Evolutionary conservation across 2,329 filamentous ascomycete genomes (phyloP).

Genomic region (Colletotrichum sublineola): DNA sequence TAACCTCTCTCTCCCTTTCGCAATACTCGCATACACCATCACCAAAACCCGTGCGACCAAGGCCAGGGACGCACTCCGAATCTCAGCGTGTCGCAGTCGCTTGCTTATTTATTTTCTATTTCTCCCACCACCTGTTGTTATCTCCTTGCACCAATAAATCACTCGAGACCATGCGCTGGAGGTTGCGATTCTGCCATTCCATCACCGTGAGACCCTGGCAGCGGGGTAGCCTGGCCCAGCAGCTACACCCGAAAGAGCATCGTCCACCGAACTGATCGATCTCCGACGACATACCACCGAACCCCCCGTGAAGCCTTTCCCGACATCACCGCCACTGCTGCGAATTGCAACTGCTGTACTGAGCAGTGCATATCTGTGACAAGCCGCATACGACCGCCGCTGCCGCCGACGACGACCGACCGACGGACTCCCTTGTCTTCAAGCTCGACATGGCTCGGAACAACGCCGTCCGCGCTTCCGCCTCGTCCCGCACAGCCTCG

Average conservation of each 20-base stretch:
- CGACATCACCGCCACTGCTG: slow-evolving; percentile 32
- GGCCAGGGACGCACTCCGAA: slow-evolving; percentile 2
- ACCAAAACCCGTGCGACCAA: not conserved
- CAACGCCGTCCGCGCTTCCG: slow-evolving; percentile 28
- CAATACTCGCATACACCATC: not conserved
- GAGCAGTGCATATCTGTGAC: not conserved
- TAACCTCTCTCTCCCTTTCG: slow-evolving; percentile 4
- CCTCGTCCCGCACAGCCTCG: slow-evolving; percentile 47
- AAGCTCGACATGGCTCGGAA: slow-evolving; percentile 27
- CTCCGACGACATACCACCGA: slow-evolving; percentile 38
- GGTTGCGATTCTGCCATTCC: slow-evolving; percentile 40
- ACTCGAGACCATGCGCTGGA: slow-evolving; percentile 39
- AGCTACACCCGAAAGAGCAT: slow-evolving; percentile 39
- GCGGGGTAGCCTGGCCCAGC: slow-evolving; percentile 40
- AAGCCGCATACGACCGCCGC: slow-evolving; percentile 3
- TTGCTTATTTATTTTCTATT: not conserved
- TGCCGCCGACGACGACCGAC: not conserved
- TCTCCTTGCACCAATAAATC: not conserved
- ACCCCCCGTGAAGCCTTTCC: not conserved
- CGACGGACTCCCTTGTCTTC: slow-evolving; percentile 3
- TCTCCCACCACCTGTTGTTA: not conserved
- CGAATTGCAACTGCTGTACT: not conserved
- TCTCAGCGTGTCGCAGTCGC: not conserved
- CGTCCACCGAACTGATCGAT: slow-evolving; percentile 35
- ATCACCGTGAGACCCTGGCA: slow-evolving; percentile 42